Percentiles rank a stretch among this genome's conserved stretches.
phyloP scores from a whole-genome alignment of 305 asterid genomes.

The Fraxinus xanthoxyloides region DNA sequence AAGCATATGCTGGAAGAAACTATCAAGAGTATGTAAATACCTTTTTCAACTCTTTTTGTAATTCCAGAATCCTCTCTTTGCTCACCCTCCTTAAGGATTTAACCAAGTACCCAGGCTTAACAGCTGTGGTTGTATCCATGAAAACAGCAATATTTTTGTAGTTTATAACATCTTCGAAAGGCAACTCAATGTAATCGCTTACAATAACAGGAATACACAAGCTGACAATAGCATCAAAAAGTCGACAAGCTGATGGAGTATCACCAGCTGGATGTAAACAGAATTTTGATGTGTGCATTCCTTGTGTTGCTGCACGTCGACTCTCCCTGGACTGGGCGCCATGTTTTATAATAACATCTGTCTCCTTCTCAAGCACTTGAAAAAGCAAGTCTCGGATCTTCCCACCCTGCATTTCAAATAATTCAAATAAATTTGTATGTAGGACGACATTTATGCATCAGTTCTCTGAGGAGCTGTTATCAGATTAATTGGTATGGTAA shows the following conservation, averaged over 20 bases:
- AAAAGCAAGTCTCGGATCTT: constrained; percentile 86
- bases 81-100: constrained; percentile 61
- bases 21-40: constrained; percentile 33
- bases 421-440: constrained; percentile 5
- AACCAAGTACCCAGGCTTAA: constrained; percentile 69
- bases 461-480: background rate
- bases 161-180: constrained; percentile 92
- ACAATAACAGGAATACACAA: constrained; percentile 86
- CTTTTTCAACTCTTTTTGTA: constrained; percentile 73
- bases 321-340: constrained; percentile 97
- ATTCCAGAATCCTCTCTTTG: constrained; percentile 62
- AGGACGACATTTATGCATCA: constrained; percentile 2
- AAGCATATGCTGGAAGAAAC: constrained; percentile 9
- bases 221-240: constrained; percentile 95
- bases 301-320: constrained; percentile 84
- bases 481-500: background rate
- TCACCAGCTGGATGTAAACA: constrained; percentile 99
- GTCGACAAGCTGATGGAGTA: constrained; percentile 99
- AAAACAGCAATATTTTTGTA: constrained; percentile 82
- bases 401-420: constrained; percentile 65
- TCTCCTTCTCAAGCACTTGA: constrained; percentile 83
- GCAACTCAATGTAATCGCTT: constrained; percentile 88
- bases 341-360: constrained; percentile 75
- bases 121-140: constrained; percentile 68
- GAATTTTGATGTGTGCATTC: constrained; percentile 89